Conservation (phyloP, 2,329 filamentous ascomycete species). For the Huntiella bhutanensis region DNA sequence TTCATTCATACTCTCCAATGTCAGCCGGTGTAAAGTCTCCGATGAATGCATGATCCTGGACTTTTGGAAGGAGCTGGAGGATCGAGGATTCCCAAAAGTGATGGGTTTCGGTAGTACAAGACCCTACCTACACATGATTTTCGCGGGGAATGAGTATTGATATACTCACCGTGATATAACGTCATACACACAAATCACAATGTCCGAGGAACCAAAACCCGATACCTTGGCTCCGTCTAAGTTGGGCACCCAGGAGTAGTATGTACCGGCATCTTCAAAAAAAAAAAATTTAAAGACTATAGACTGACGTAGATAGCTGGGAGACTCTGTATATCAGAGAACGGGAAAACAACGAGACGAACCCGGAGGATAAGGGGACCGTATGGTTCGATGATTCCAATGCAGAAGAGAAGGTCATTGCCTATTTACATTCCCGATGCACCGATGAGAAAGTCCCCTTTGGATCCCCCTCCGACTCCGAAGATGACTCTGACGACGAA, state of each 20-base stretch:
- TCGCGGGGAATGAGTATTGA: not conserved
- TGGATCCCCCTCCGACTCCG: slow-evolving; percentile 12
- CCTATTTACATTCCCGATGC: slow-evolving; percentile 33
- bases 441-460: not conserved
- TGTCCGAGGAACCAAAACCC: slow-evolving; percentile 23
- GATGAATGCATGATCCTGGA: no score
- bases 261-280: slow-evolving; percentile 19
- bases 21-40: no score
- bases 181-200: not conserved
- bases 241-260: slow-evolving; percentile 87
- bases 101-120: no score
- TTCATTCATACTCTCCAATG: no score
- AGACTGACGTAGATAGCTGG: slow-evolving; percentile 36
- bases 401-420: slow-evolving; percentile 63
- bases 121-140: no score
- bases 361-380: slow-evolving; percentile 66
- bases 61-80: no score
- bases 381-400: slow-evolving; percentile 93
- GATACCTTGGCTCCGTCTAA: slow-evolving; percentile 53
- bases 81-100: no score
- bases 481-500: slow-evolving; percentile 12
- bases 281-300: not conserved
- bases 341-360: slow-evolving; percentile 48
- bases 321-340: slow-evolving; percentile 55
- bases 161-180: not conserved